Base-by-base conservation (phyloP, 306 rosid genomes). In the Psophocarpus tetragonolobus region DNA sequence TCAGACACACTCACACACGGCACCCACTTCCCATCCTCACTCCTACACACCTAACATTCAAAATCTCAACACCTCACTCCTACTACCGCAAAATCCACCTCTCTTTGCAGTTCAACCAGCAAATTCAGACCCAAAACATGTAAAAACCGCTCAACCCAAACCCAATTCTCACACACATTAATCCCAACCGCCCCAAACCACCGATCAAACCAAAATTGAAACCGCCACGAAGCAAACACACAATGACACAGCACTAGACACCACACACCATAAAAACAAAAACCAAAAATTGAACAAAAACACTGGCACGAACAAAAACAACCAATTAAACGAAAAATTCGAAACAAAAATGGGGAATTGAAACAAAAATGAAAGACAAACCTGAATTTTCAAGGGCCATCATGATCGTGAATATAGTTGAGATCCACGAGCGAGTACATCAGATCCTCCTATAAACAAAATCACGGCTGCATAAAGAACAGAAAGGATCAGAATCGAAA, bases 351-450 rank as follows among this genome's bases (percentile, higher is more conserved):
- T 14, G 0, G 11, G 12, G 2, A 39, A 39, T 60, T 3, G 36
- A 30, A 72, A 20, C 7, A 63, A 57, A 21, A 38, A 9, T 1
- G 71, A 33, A 56, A 6, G 27, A 10, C 70, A 61, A 65, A 93
- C 98, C 98, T 81, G 87, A 79, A 47, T 82, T 87, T 85, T 93
- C 94, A 93, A 87, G 94, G 88, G 94, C 92, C 98, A 85, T 93
- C 91, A 84, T 88, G 97, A 85, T 91, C 93, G 76, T 80, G 80
- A 65, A 88, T 84, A 76, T 74, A 91, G 82, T 75, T 73, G 75
- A 91, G 94, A 93, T 93, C 97, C 88, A 73, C 98, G 82, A 80
- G 88, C 87, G 82, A 79, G 93, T 83, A 88, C 98, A 93, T 93
- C 87, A 93, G 95, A 88, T 91, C 94, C 89, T 88, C 86, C 85